A percentile compares a stretch with the other conserved stretches of the same genome.
phyloP scores from a whole-genome alignment of 2,329 filamentous ascomycete genomes.

The Immersiporthe knoxdaviesiana region DNA sequence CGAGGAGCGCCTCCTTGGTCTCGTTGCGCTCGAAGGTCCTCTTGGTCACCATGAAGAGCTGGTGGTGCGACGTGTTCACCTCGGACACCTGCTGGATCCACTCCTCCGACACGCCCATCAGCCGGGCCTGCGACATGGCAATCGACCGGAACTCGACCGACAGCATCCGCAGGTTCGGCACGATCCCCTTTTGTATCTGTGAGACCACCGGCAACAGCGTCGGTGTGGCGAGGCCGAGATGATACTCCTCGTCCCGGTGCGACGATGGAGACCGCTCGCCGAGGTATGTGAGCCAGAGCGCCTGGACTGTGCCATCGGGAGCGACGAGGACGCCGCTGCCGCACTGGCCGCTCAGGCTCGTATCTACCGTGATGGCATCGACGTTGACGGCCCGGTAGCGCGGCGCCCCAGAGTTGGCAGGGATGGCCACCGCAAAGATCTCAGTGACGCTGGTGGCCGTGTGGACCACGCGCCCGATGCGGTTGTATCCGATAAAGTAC shows the following conservation, averaged over 20 bases:
- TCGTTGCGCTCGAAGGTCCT: conserved; percentile 61
- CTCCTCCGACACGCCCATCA: conserved; percentile 95
- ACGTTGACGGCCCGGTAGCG: conserved; percentile 94
- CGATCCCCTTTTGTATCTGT: conserved; percentile 78
- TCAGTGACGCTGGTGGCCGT: conserved; percentile 95
- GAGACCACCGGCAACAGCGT: conserved; percentile 86
- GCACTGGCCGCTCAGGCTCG: conserved; percentile 85
- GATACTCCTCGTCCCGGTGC: conserved; percentile 73
- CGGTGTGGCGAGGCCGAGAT: conserved; percentile 87
- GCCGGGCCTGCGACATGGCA: conserved; percentile 93
- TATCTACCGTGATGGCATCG: conserved; percentile 96
- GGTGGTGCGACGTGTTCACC: conserved; percentile 89
- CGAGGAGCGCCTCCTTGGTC: conserved; percentile 65
- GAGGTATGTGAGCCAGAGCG: conserved; percentile 94
- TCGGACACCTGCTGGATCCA: conserved; percentile 85
- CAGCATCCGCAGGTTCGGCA: conserved; percentile 83
- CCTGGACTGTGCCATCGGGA: conserved; percentile 89
- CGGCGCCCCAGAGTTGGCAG: conserved; percentile 82
- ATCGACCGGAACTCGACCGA: conserved; percentile 94
- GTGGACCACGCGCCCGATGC: conserved; percentile 90
- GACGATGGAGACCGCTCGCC: conserved; percentile 61
- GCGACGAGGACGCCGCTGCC: conserved; percentile 91
- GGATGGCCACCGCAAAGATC: conserved; percentile 95
- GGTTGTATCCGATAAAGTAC: conserved; percentile 97
- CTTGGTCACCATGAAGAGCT: conserved; percentile 98